Evolutionary conservation across 1,284 basidiomycete species (phyloP).

Genomic region (Fomitopsis betulina): DNA sequence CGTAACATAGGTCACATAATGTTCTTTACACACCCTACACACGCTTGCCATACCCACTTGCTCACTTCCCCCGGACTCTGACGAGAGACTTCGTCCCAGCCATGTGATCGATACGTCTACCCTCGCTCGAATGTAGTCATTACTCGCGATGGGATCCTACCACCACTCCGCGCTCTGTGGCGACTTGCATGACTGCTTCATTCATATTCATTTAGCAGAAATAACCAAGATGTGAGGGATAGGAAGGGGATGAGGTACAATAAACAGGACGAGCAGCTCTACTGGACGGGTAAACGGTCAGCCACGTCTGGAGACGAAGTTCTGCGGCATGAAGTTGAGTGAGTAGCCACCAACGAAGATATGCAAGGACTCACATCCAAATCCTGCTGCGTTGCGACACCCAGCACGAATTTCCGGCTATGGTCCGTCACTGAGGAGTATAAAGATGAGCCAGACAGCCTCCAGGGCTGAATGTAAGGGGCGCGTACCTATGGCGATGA

Average conservation of each 20-base stretch:
- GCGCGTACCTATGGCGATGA: constrained; percentile 77
- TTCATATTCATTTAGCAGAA: not conserved
- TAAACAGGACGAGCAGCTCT: not conserved
- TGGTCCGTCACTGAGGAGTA: constrained; percentile 69
- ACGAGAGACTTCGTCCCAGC: not conserved
- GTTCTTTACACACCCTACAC: not conserved
- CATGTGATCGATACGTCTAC: not conserved
- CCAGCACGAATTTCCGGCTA: constrained; percentile 82
- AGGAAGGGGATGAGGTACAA: not conserved
- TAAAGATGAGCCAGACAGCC: not conserved
- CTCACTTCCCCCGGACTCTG: not conserved
- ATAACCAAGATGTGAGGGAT: not conserved
- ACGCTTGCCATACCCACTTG: not conserved
- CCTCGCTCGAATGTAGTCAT: not conserved
- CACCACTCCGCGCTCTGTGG: not conserved
- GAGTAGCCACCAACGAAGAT: not conserved
- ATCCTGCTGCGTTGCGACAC: constrained; percentile 77
- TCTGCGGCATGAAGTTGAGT: constrained; percentile 22
- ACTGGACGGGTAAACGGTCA: constrained; percentile 11
- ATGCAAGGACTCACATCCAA: constrained; percentile 46
- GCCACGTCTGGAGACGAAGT: constrained; percentile 56
- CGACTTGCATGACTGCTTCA: not conserved
- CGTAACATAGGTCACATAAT: not conserved
- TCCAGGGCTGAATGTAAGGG: not conserved
- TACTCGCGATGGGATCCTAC: not conserved